phyloP scores from a whole-genome alignment of 2,329 filamentous ascomycete genomes.

The Shiraia sp. region DNA sequence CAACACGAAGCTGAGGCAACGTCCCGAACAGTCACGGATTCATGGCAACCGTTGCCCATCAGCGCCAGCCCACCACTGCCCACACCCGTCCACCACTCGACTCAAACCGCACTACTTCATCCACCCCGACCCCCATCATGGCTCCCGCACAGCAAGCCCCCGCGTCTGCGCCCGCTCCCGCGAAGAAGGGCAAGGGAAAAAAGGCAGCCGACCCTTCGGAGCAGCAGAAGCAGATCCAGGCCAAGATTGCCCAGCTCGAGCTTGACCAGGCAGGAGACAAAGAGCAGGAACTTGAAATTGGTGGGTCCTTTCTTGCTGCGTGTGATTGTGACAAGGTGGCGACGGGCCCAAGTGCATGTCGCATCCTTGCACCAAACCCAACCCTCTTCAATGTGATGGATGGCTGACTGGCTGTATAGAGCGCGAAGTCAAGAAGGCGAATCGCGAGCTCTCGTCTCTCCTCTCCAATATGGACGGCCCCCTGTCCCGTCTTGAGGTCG shows the following conservation, averaged over 20 bases:
- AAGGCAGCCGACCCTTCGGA: slow-evolving; percentile 84
- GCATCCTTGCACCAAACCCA: too few species aligned
- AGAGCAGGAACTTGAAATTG: slow-evolving; percentile 94
- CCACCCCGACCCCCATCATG: slow-evolving; percentile 49
- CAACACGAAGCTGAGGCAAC: slow-evolving; percentile 17
- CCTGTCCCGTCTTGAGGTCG: slow-evolving; percentile 85
- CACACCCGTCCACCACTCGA: slow-evolving; percentile 44
- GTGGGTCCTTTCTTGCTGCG: slow-evolving; percentile 52
- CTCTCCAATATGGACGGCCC: slow-evolving; percentile 88
- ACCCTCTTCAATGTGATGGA: too few species aligned
- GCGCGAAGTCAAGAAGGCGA: slow-evolving; percentile 91
- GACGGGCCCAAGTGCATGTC: too few species aligned
- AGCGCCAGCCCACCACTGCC: slow-evolving; percentile 36
- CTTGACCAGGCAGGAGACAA: slow-evolving; percentile 91
- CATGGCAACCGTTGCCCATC: slow-evolving; percentile 45
- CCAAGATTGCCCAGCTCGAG: slow-evolving; percentile 93
- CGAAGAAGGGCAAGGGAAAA: slow-evolving; percentile 83
- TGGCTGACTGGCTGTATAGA: slow-evolving; percentile 59
- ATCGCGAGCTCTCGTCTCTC: slow-evolving; percentile 83
- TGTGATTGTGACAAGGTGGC: slow-evolving; percentile 3
- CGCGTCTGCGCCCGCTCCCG: slow-evolving; percentile 56
- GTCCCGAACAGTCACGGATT: slow-evolving; percentile 20
- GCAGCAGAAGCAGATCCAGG: slow-evolving; percentile 86
- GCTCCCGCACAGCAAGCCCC: slow-evolving; percentile 52
- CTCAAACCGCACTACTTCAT: slow-evolving; percentile 44